Base-by-base conservation (phyloP, 2,329 filamentous ascomycete genomes). In the Anthostomella pinea region DNA sequence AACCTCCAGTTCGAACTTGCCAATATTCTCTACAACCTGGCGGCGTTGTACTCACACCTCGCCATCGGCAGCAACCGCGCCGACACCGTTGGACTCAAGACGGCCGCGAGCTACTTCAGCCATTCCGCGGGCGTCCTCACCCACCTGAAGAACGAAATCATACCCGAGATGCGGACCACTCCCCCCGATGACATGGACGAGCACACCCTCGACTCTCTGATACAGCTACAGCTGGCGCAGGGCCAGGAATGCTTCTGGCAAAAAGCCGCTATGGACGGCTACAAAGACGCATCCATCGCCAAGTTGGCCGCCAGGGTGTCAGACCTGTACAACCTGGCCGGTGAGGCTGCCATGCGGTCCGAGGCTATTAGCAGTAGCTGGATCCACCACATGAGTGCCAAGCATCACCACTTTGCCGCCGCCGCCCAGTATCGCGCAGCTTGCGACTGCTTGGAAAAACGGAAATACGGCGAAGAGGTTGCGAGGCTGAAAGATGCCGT, bases 181-280 rank as follows among this genome's bases (percentile, higher is more conserved):
- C 87, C 90, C 0, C 90, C 93, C 2, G 93, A 97, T 58, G 93
- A 98, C 58, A 95, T 98, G 89, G 93, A 98, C 53, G 75, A 80
- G 33, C 77, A 86, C 55, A 96, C 90, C 0, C 71, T 98, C 30
- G 85, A 91, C 53, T 87, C 87, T 34, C 67, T 97, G 29, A 79
- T 86, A 51, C 79, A 91, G 59, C 73, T 98, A 19, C 80, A 95
- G 60, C 74, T 98, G 8, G 91, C 90, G 1, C 89, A 98, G 60
- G 90, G 85, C 18, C 93, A 98, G 58, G 93, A 98, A 66, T 97
- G 90, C 59, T 97, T 93, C 64, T 98, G 93, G 93, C 85, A 93
- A 52, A 97, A 95, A 60, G 91, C 93, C 1, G 90, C 95, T 40
- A 90, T 94, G 69, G 91, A 96, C 58, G 82, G 83, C 16, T 81